These are phyloP conservation scores for Prunus yedoensis DNA, from an alignment of 331 rosid genomes.

Conservation along the genomic window DNA sequence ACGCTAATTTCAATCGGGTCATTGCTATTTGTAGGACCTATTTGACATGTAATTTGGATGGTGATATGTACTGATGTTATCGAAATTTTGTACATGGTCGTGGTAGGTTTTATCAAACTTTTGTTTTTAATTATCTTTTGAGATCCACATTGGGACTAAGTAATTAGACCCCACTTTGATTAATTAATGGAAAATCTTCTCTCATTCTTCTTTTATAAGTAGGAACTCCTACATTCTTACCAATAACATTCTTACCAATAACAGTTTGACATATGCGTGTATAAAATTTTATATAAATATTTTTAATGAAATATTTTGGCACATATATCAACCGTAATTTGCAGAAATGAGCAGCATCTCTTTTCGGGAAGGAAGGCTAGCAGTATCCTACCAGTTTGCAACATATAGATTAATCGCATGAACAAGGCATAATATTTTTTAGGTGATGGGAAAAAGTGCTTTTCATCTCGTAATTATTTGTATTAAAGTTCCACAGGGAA, in stretches of 20 bases:
- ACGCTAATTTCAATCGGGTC: constrained; percentile 3
- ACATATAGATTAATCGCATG: background rate
- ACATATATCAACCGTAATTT: rapidly evolving
- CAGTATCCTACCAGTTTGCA: background rate
- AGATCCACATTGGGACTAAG: background rate
- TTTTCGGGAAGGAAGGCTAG: rapidly evolving
- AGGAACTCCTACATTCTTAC: no score
- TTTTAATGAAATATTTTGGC: no score
- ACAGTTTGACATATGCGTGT: no score
- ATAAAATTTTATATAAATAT: no score
- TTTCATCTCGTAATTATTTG: background rate
- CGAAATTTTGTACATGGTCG: background rate
- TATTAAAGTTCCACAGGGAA: no score
- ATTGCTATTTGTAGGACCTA: constrained; percentile 15
- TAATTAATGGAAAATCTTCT: no score
- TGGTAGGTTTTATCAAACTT: background rate
- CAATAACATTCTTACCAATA: no score
- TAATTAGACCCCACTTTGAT: no score
- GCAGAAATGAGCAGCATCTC: rapidly evolving
- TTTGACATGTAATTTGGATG: constrained; percentile 2
- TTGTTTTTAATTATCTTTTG: background rate
- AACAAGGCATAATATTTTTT: background rate
- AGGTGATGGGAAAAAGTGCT: background rate
- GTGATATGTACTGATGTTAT: constrained; percentile 13
- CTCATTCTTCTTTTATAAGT: rapidly evolving